Evolutionary conservation across 208 protist genomes (phyloP).

Genomic region (Leishmania tropica): DNA sequence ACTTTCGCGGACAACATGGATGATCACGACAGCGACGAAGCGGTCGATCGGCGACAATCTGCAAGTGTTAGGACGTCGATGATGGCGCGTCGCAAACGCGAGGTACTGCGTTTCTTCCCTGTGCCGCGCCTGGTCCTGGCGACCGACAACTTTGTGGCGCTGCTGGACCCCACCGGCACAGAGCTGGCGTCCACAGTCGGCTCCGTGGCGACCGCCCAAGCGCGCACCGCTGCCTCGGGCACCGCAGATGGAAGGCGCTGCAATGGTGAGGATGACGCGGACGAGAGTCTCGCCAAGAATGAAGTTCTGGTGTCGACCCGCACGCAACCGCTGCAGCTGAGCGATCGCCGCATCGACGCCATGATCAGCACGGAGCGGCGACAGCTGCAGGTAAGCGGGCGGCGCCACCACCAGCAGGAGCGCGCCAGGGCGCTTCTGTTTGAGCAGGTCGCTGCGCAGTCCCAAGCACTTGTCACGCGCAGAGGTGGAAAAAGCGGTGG

Average conservation of each 20-base stretch:
- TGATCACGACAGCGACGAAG: not conserved
- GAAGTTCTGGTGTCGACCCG: not conserved
- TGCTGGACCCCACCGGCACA: slow-evolving; percentile 51
- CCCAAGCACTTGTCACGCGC: not conserved
- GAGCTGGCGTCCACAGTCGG: slow-evolving; percentile 28
- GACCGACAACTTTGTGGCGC: slow-evolving; percentile 53
- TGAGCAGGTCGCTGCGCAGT: slow-evolving; percentile 29
- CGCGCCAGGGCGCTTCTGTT: slow-evolving; percentile 27
- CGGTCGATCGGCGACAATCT: not conserved
- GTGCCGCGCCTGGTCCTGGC: slow-evolving; percentile 72
- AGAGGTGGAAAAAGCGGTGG: not conserved
- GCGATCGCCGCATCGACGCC: slow-evolving; percentile 11
- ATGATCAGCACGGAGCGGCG: slow-evolving; percentile 20
- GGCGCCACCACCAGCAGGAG: slow-evolving; percentile 28
- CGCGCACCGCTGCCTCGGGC: not conserved
- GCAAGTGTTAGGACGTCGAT: not conserved
- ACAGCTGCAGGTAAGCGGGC: slow-evolving; percentile 11
- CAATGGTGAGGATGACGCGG: not conserved
- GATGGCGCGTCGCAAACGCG: not conserved
- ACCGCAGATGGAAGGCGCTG: not conserved
- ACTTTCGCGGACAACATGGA: not conserved
- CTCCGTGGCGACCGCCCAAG: not conserved
- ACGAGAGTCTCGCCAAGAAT: not conserved
- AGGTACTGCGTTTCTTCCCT: slow-evolving; percentile 36
- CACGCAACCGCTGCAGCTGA: slow-evolving; percentile 4